phyloP scores from a whole-genome alignment of 169 alveolate species.

The Sarcocystis neurona region DNA sequence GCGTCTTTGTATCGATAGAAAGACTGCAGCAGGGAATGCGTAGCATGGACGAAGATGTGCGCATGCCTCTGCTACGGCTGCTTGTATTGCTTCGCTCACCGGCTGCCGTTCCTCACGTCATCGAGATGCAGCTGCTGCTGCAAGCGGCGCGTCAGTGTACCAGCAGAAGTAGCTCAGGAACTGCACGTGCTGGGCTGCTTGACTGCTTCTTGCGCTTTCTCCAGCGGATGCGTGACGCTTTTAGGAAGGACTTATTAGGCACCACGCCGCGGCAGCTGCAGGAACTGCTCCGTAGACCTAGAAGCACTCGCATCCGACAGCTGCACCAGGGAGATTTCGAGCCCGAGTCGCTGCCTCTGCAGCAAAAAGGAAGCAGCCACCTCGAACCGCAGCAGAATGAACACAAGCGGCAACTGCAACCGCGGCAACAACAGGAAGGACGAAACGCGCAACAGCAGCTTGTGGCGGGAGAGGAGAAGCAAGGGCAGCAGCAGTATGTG shows the following conservation, averaged over 20 bases:
- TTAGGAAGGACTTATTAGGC: neutral
- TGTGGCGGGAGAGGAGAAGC: too few species aligned
- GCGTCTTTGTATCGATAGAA: too few species aligned
- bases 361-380: neutral
- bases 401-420: too few species aligned
- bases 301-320: neutral
- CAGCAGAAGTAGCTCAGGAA: neutral
- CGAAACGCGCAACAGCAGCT: too few species aligned
- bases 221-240: conserved; percentile 25
- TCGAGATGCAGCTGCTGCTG: neutral
- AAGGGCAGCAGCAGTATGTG: too few species aligned
- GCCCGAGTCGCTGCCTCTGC: neutral
- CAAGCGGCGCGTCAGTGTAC: neutral
- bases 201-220: conserved; percentile 1
- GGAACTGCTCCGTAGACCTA: neutral
- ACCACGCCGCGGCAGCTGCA: neutral
- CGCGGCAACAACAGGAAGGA: too few species aligned
- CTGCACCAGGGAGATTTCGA: neutral
- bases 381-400: too few species aligned
- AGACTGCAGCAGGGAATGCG: conserved; percentile 20
- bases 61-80: neutral
- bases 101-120: neutral
- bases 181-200: neutral
- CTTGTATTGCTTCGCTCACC: neutral
- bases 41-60: conserved; percentile 6